These are phyloP conservation scores for Pythium utonaiense DNA, from an alignment of 352 stramenopile species.

Conservation along the genomic window DNA sequence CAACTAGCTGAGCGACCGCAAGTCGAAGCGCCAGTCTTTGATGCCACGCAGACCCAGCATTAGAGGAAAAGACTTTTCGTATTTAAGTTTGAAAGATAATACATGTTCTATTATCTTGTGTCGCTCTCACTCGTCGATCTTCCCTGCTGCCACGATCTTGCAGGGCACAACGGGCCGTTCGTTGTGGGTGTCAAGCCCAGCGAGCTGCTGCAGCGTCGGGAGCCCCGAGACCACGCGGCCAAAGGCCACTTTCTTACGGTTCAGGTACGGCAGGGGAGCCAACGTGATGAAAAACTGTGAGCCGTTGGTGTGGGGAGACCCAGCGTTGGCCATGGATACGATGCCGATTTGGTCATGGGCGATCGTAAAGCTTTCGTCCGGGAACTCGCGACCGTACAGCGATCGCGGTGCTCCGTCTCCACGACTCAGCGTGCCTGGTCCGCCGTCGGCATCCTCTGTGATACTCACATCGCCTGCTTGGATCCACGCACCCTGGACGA, in stretches of 20 bases:
- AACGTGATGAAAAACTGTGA: constrained; percentile 99
- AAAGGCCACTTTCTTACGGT: constrained; percentile 78
- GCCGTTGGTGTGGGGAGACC: constrained; percentile 94
- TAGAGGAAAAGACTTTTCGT: not conserved
- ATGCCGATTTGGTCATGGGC: constrained; percentile 59
- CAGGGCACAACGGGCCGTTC: constrained; percentile 60
- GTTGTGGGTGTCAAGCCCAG: constrained; percentile 41
- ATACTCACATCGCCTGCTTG: constrained; percentile 58
- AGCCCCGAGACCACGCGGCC: constrained; percentile 64
- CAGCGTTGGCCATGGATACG: constrained; percentile 95
- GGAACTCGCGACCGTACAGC: constrained; percentile 57
- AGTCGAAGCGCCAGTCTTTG: not conserved
- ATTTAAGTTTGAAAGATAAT: not conserved
- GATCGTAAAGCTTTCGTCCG: constrained; percentile 72
- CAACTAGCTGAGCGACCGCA: constrained; percentile 33
- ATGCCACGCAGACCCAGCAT: not conserved
- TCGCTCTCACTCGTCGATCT: constrained; percentile 29
- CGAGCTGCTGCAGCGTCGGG: constrained; percentile 53
- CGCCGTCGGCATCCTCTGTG: constrained; percentile 18
- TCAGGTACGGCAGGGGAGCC: constrained; percentile 54
- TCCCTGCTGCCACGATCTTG: constrained; percentile 64
- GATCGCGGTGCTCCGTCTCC: constrained; percentile 53
- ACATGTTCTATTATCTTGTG: not conserved
- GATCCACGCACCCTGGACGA: constrained; percentile 70
- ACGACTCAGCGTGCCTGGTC: not conserved